A percentile compares a stretch with the other conserved stretches of the same genome.
These are phyloP conservation scores for Annulohypoxylon stygium DNA, from an alignment of 495 filamentous ascomycete species.

Conservation along the genomic window DNA sequence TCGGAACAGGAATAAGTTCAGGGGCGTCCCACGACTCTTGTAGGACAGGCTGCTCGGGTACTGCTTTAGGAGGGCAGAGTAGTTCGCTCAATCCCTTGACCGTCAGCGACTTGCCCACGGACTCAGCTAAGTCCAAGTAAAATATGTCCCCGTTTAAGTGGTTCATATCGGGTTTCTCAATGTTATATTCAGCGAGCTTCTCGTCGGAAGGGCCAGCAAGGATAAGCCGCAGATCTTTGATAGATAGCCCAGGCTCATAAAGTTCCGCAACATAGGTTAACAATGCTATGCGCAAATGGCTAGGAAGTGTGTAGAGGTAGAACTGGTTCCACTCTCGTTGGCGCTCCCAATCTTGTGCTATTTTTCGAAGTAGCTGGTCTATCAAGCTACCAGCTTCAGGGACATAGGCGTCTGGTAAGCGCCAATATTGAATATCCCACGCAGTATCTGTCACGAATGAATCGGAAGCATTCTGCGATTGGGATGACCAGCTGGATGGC, in stretches of 20 bases:
- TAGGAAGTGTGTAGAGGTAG: conserved; percentile 73
- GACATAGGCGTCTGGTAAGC: conserved; percentile 52
- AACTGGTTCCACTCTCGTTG: conserved; percentile 75
- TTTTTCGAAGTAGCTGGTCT: conserved; percentile 68
- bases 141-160: conserved; percentile 66
- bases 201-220: conserved; percentile 52
- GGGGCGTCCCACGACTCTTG: conserved; percentile 61
- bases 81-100: conserved; percentile 72
- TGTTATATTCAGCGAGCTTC: conserved; percentile 41
- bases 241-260: conserved; percentile 58
- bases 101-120: conserved; percentile 69
- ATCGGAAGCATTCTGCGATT: conserved; percentile 44
- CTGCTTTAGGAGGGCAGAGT: conserved; percentile 52
- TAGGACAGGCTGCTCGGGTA: conserved; percentile 39
- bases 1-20: conserved; percentile 35
- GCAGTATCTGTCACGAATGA: conserved; percentile 10
- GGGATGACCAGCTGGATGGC: conserved; percentile 76
- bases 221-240: conserved; percentile 57
- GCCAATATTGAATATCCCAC: conserved; percentile 38
- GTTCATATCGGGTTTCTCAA: conserved; percentile 44
- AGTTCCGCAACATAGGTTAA: conserved; percentile 73
- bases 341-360: conserved; percentile 78
- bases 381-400: conserved; percentile 66
- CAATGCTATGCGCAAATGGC: conserved; percentile 69
- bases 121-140: conserved; percentile 74